Evolutionary conservation across 495 filamentous ascomycete species (phyloP).

Genomic region (Gamarada debralockiae): DNA sequence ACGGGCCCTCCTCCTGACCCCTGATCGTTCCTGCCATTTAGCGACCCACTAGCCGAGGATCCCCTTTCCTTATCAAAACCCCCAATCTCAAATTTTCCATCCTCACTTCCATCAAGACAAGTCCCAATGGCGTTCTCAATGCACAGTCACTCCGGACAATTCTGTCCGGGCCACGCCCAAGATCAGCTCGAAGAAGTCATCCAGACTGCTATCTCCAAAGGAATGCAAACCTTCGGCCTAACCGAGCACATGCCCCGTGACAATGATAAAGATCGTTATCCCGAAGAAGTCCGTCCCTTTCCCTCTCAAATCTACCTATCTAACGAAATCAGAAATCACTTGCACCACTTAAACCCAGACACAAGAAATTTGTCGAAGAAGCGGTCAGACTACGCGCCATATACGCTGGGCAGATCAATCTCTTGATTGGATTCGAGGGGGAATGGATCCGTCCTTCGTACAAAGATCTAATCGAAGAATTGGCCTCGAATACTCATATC

Average conservation of each 20-base stretch:
- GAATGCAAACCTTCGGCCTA: slow-evolving; percentile 78
- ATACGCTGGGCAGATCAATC: slow-evolving; percentile 67
- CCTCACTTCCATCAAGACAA: no score
- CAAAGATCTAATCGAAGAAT: slow-evolving; percentile 46
- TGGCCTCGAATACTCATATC: slow-evolving; percentile 57
- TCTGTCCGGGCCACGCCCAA: slow-evolving; percentile 86
- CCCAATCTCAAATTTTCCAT: no score
- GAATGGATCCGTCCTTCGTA: slow-evolving; percentile 84
- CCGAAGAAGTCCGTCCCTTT: slow-evolving; percentile 69
- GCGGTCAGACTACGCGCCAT: slow-evolving; percentile 64
- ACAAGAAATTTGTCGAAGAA: slow-evolving; percentile 68
- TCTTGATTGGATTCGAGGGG: slow-evolving; percentile 87
- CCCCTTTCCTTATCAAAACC: no score
- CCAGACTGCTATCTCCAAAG: slow-evolving; percentile 68
- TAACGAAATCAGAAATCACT: slow-evolving; percentile 17
- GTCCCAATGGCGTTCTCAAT: slow-evolving; percentile 97
- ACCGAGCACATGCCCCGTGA: slow-evolving; percentile 97
- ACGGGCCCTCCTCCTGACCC: no score
- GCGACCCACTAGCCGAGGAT: no score
- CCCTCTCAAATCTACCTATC: slow-evolving; percentile 27
- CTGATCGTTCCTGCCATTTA: no score
- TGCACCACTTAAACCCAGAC: slow-evolving; percentile 44
- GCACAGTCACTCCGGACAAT: slow-evolving; percentile 96
- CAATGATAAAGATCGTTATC: slow-evolving; percentile 72
- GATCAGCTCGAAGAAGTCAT: slow-evolving; percentile 81